phyloP scores from a whole-genome alignment of 2,329 filamentous ascomycete species.

The Trichophaea hybrida region DNA sequence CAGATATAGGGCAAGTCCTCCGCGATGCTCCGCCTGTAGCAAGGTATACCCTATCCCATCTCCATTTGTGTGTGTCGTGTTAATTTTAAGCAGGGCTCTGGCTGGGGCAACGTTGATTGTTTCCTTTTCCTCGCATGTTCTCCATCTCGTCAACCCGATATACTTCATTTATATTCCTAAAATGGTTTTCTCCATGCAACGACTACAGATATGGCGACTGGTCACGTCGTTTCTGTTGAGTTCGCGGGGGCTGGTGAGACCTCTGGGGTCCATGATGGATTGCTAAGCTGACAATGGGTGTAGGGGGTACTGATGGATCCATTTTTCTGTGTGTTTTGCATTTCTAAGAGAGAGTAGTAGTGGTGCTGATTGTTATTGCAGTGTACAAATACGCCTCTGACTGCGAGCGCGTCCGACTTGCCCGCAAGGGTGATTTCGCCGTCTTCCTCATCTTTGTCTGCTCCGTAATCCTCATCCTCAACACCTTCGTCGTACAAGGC shows the following conservation, averaged over 20 bases:
- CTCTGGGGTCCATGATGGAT: neutral
- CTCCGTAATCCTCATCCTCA: conserved; percentile 30
- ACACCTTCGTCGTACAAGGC: conserved; percentile 40
- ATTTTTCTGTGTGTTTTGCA: conserved; percentile 46
- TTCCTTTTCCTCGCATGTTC: conserved; percentile 46
- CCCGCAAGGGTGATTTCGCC: conserved; percentile 66
- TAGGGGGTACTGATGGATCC: conserved; percentile 55
- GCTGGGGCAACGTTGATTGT: conserved; percentile 48
- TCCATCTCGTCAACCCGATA: conserved; percentile 38
- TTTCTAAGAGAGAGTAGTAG: conserved; percentile 9
- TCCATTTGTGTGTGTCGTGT: neutral
- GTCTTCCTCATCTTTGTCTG: conserved; percentile 42
- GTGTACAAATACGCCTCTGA: conserved; percentile 2
- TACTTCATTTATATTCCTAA: conserved; percentile 43
- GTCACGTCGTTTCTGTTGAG: conserved; percentile 36
- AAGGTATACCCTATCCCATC: conserved; percentile 14
- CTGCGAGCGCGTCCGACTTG: conserved; percentile 42
- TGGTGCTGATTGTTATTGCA: conserved; percentile 12
- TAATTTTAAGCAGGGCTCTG: conserved; percentile 43
- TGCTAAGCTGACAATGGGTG: conserved; percentile 18
- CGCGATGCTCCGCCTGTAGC: conserved; percentile 20
- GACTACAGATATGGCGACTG: conserved; percentile 35
- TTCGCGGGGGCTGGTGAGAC: conserved; percentile 29
- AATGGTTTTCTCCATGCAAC: conserved; percentile 37
- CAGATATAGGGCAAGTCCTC: conserved; percentile 19